Evolutionary conservation across 164 flowering plant genomes (phyloP).

Genomic region (grape (Vitis vinifera)): DNA sequence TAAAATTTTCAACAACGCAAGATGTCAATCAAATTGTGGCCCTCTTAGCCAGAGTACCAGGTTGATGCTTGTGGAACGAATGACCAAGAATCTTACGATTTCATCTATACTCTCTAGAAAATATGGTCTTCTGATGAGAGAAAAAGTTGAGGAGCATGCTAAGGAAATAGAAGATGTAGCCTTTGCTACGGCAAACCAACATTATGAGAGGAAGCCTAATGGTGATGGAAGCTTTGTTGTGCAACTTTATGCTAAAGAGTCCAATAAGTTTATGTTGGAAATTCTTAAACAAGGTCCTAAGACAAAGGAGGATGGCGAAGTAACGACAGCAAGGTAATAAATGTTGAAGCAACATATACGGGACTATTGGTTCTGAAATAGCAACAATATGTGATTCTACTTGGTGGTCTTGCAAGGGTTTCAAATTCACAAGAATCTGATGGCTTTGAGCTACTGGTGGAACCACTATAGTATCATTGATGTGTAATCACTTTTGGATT

Average conservation of each 20-base stretch:
- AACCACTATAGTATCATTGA: no score
- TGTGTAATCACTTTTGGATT: no score
- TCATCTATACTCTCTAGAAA: constrained; percentile 60
- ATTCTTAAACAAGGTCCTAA: constrained; percentile 57
- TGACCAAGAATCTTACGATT: constrained; percentile 50
- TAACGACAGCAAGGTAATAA: background rate
- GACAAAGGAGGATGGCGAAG: constrained; percentile 30
- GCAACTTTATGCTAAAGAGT: constrained; percentile 60
- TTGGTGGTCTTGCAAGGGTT: no score
- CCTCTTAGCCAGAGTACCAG: constrained; percentile 58
- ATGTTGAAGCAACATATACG: no score
- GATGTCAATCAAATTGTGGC: constrained; percentile 58
- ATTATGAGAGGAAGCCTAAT: constrained; percentile 52
- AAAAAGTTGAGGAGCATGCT: constrained; percentile 61
- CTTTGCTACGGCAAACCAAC: constrained; percentile 46
- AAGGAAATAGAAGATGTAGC: constrained; percentile 48
- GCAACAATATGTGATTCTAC: no score
- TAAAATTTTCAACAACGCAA: constrained; percentile 25
- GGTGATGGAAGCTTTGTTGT: constrained; percentile 69
- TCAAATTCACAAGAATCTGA: no score
- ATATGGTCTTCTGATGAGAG: constrained; percentile 49
- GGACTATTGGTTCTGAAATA: no score
- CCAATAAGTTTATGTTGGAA: constrained; percentile 60
- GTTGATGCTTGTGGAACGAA: constrained; percentile 52
- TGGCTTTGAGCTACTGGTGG: no score